These are phyloP conservation scores for Peronospora destructor DNA, from an alignment of 352 stramenopile species.

Conservation along the genomic window DNA sequence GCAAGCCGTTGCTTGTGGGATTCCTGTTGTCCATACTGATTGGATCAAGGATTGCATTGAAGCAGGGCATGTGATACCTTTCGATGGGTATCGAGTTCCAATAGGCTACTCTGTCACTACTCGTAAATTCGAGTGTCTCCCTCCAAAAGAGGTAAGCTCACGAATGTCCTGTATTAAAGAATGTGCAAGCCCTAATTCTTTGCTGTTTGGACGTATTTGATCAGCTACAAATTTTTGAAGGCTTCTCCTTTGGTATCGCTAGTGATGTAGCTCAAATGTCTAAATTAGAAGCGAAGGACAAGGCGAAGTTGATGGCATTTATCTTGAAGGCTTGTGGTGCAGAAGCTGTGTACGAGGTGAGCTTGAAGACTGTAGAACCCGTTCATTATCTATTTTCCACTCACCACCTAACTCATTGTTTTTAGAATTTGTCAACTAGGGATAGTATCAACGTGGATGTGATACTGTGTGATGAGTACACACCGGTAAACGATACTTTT, in stretches of 20 bases:
- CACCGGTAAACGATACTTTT: constrained; percentile 34
- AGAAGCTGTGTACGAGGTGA: constrained; percentile 47
- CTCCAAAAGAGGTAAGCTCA: constrained; percentile 24
- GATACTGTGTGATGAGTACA: constrained; percentile 62
- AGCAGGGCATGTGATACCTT: constrained; percentile 38
- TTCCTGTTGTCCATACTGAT: constrained; percentile 74
- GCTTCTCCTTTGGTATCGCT: constrained; percentile 54
- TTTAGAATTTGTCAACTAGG: constrained; percentile 44
- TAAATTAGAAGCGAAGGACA: constrained; percentile 33
- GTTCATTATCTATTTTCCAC: not conserved
- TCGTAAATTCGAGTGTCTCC: constrained; percentile 56
- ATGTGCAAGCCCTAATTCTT: constrained; percentile 5
- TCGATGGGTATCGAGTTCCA: constrained; percentile 65
- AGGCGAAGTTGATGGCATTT: constrained; percentile 43
- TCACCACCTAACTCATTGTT: not conserved
- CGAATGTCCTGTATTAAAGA: not conserved
- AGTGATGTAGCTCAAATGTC: constrained; percentile 35
- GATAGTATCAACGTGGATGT: constrained; percentile 42
- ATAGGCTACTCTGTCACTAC: constrained; percentile 57
- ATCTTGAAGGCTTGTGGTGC: constrained; percentile 61
- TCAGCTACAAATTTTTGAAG: constrained; percentile 55
- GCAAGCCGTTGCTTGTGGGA: constrained; percentile 69
- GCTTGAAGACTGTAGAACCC: not conserved
- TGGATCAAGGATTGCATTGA: constrained; percentile 69
- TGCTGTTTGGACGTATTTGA: constrained; percentile 9